These are phyloP conservation scores for Podila horticola DNA, from an alignment of 192 early-diverging fungal species.

Conservation along the genomic window DNA sequence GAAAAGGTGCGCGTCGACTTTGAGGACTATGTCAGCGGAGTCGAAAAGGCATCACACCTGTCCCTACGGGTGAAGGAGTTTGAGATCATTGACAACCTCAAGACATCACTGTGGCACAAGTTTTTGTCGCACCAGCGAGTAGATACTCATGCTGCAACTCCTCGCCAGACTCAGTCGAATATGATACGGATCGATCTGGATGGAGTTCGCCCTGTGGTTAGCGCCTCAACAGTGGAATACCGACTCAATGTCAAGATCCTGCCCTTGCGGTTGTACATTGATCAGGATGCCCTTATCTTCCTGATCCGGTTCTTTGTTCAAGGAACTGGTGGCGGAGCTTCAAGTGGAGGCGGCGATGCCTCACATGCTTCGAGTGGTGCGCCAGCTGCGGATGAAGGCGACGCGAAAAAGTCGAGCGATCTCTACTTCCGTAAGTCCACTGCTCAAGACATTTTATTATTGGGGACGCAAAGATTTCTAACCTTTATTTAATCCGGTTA, in stretches of 20 bases:
- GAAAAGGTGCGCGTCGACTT: constrained; percentile 63
- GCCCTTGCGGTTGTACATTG: constrained; percentile 89
- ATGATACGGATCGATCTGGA: constrained; percentile 70
- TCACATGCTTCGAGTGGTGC: constrained; percentile 1
- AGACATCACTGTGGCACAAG: constrained; percentile 80
- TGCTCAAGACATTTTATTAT: not conserved
- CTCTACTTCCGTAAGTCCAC: constrained; percentile 65
- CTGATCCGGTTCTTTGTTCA: constrained; percentile 83
- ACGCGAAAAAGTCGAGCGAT: constrained; percentile 43
- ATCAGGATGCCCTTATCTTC: constrained; percentile 93
- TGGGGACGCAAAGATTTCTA: not conserved
- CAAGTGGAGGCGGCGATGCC: not conserved
- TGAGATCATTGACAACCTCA: constrained; percentile 83
- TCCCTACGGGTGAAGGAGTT: constrained; percentile 65
- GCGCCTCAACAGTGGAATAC: constrained; percentile 66
- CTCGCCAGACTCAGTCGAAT: constrained; percentile 68
- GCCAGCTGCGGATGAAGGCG: not conserved
- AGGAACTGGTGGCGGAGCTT: constrained; percentile 6
- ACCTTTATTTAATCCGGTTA: not conserved
- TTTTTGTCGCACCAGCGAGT: constrained; percentile 76
- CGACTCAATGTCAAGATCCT: constrained; percentile 71
- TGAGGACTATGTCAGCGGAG: constrained; percentile 59
- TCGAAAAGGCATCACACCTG: constrained; percentile 60
- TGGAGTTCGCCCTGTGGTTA: constrained; percentile 66
- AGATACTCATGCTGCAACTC: constrained; percentile 57